phyloP scores from a whole-genome alignment of 2,329 filamentous ascomycete genomes.

The Colletotrichum higginsianum region DNA sequence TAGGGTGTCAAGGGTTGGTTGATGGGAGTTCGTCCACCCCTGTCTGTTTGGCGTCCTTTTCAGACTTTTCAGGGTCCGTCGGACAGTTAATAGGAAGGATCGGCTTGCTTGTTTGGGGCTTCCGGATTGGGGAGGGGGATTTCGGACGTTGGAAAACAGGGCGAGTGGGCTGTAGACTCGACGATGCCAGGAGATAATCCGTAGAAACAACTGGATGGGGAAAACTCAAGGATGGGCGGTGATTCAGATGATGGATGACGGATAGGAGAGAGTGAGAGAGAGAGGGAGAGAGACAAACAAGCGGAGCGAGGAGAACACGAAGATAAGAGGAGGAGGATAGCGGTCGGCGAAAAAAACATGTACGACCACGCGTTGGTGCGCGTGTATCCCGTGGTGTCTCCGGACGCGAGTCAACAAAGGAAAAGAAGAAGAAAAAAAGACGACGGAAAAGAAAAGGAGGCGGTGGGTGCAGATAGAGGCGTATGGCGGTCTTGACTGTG shows the following conservation, averaged over 20 bases:
- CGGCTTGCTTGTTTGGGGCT: slow-evolving; percentile 27
- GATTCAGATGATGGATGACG: not conserved
- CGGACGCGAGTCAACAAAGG: slow-evolving; percentile 27
- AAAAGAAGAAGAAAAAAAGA: not conserved
- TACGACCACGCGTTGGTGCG: not conserved
- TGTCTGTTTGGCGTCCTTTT: slow-evolving; percentile 23
- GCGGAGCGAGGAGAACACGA: not conserved
- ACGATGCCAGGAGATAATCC: not conserved
- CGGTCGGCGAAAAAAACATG: not conserved
- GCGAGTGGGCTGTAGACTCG: slow-evolving; percentile 7
- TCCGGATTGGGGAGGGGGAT: slow-evolving; percentile 24
- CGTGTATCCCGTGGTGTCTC: not conserved
- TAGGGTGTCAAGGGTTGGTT: slow-evolving; percentile 22
- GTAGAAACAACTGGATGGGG: not conserved
- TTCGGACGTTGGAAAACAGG: slow-evolving; percentile 25
- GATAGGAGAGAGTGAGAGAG: not conserved
- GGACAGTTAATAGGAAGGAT: slow-evolving; percentile 20
- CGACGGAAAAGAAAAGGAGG: not conserved
- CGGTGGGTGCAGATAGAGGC: not conserved
- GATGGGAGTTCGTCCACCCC: slow-evolving; percentile 33
- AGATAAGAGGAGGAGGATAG: not conserved
- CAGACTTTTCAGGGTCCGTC: slow-evolving; percentile 36
- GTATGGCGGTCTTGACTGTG: not conserved
- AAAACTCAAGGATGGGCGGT: too few relatives aligned
- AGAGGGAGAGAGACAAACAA: not conserved